Evolutionary conservation across 257 asterid genomes (phyloP).

Genomic region (Nicotiana tomentosiformis): DNA sequence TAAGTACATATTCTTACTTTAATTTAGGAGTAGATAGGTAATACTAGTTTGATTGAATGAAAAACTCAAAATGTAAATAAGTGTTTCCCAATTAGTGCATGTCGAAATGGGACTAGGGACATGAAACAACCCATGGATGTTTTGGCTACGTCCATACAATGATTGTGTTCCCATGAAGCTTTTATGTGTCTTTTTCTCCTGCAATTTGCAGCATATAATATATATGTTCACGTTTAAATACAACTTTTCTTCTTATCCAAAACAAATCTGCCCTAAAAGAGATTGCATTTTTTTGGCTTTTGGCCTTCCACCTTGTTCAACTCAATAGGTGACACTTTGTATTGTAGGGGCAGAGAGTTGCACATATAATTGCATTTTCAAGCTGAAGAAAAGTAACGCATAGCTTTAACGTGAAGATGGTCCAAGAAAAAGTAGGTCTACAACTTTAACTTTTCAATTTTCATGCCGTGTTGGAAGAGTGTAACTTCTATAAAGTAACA

Average conservation of each 20-base stretch:
- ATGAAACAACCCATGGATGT: background rate
- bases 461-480: constrained; percentile 2
- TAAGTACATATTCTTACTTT: no score
- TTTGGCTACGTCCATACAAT: background rate
- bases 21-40: no score
- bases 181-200: background rate
- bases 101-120: no score
- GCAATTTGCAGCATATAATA: background rate
- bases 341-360: background rate
- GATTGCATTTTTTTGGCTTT: background rate
- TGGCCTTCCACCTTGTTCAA: background rate
- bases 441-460: background rate
- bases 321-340: background rate
- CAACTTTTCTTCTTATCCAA: background rate
- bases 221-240: background rate
- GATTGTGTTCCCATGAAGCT: background rate
- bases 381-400: background rate
- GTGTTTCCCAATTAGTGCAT: no score
- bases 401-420: constrained; percentile 3
- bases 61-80: no score
- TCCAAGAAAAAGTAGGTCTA: background rate
- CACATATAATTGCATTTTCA: background rate
- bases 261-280: background rate
- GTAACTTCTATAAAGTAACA: background rate
- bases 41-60: no score